Conservation (phyloP, 345 rosid species). For the Sapria himalayana region DNA sequence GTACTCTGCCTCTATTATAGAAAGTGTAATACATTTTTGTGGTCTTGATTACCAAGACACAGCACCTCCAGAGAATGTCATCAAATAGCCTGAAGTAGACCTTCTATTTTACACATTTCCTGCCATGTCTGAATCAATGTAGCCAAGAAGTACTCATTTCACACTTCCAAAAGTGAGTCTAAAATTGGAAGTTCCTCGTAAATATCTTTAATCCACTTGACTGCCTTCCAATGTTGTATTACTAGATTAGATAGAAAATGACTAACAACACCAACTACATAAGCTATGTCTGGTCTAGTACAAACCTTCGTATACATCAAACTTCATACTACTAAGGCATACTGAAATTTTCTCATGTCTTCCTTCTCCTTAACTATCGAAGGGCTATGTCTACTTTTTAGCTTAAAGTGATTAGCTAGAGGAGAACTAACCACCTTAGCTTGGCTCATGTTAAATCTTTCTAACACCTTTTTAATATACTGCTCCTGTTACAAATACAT, state of each 20-base stretch:
- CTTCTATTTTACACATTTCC: no score
- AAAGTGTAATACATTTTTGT: no score
- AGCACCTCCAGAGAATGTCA: no score
- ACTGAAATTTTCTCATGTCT: neutral
- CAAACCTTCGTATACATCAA: no score
- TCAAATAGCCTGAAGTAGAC: no score
- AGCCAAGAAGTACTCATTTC: no score
- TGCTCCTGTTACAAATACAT: neutral
- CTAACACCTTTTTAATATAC: neutral
- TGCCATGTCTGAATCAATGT: no score
- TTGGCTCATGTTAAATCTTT: neutral
- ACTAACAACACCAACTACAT: no score
- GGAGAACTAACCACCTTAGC: neutral
- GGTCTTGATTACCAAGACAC: no score
- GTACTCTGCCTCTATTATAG: neutral
- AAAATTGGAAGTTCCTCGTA: no score
- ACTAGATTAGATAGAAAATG: neutral
- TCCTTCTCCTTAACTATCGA: neutral
- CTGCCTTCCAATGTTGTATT: neutral
- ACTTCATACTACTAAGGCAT: neutral
- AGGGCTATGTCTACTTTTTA: neutral
- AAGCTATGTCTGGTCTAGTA: no score
- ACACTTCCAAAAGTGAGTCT: neutral
- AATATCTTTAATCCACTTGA: no score
- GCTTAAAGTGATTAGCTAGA: neutral